phyloP scores from a whole-genome alignment of 2,329 filamentous ascomycete species.

The Emmonsiellopsis sp. region DNA sequence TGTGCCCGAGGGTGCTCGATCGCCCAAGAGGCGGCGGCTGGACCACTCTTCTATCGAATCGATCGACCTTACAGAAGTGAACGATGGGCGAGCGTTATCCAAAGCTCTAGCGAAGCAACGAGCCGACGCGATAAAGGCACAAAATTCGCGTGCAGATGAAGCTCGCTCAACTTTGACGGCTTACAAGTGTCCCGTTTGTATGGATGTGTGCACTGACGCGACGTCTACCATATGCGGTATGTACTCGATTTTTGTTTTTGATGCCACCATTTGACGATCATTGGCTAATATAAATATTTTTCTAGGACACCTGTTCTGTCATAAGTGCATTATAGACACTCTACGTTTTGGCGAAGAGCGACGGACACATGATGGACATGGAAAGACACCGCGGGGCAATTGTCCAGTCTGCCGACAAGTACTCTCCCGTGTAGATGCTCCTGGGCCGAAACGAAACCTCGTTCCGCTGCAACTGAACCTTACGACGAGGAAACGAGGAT shows the following conservation, averaged over 20 bases:
- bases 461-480: slow-evolving; percentile 32
- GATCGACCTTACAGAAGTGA: slow-evolving; percentile 42
- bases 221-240: slow-evolving; percentile 53
- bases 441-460: slow-evolving; percentile 27
- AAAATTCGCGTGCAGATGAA: slow-evolving; percentile 21
- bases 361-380: slow-evolving; percentile 25
- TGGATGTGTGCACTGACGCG: slow-evolving; percentile 52
- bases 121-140: slow-evolving; percentile 42
- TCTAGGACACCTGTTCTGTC: slow-evolving; percentile 55
- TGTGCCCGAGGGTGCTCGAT: not conserved
- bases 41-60: slow-evolving; percentile 26
- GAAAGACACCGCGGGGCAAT: slow-evolving; percentile 27
- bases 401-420: slow-evolving; percentile 39
- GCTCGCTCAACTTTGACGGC: slow-evolving; percentile 34
- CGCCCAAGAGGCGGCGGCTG: not conserved
- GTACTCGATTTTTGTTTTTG: slow-evolving; percentile 15
- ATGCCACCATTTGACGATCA: not conserved
- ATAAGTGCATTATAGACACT: slow-evolving; percentile 54
- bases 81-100: slow-evolving; percentile 32
- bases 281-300: not conserved
- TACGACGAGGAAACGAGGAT: slow-evolving; percentile 19
- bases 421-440: slow-evolving; percentile 27
- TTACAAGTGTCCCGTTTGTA: slow-evolving; percentile 54
- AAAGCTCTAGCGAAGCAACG: slow-evolving; percentile 44
- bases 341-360: slow-evolving; percentile 47